Evolutionary conservation across 2,329 filamentous ascomycete species (phyloP).

Genomic region (Moelleriella libera): DNA sequence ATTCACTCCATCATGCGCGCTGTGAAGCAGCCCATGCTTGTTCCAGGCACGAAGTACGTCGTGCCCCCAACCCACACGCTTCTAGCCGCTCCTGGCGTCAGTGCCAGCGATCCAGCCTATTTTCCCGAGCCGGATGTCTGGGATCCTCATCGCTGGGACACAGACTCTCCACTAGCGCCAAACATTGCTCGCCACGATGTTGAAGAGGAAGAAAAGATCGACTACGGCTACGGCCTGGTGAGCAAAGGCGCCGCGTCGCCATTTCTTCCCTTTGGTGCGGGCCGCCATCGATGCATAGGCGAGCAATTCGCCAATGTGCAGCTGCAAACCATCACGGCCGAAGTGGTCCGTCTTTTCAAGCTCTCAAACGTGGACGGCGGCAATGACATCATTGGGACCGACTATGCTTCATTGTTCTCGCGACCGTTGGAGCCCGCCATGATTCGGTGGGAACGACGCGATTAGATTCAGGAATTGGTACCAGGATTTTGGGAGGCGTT

Average conservation of each 20-base stretch:
- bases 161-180: slow-evolving; percentile 41
- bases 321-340: slow-evolving; percentile 70
- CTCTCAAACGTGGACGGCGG: slow-evolving; percentile 63
- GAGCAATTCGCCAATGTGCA: slow-evolving; percentile 95
- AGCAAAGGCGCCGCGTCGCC: slow-evolving; percentile 82
- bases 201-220: slow-evolving; percentile 63
- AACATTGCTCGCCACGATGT: slow-evolving; percentile 30
- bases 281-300: slow-evolving; percentile 86
- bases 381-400: slow-evolving; percentile 51
- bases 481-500: background rate
- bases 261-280: slow-evolving; percentile 88
- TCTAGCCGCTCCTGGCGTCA: slow-evolving; percentile 74
- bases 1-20: slow-evolving; percentile 93
- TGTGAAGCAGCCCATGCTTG: slow-evolving; percentile 75
- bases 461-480: slow-evolving; percentile 13
- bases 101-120: slow-evolving; percentile 53
- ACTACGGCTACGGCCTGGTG: slow-evolving; percentile 88
- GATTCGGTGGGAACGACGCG: slow-evolving; percentile 62
- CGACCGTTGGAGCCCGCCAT: slow-evolving; percentile 56
- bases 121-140: slow-evolving; percentile 74
- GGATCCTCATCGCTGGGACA: slow-evolving; percentile 87
- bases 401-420: slow-evolving; percentile 60
- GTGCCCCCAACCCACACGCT: slow-evolving; percentile 71
- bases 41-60: slow-evolving; percentile 70
- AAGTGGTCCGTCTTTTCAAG: slow-evolving; percentile 66